A percentile compares a stretch with the other conserved stretches of the same genome.
phyloP scores from a whole-genome alignment of 2,329 filamentous ascomycete species.

The Ceratocystis colombiana region DNA sequence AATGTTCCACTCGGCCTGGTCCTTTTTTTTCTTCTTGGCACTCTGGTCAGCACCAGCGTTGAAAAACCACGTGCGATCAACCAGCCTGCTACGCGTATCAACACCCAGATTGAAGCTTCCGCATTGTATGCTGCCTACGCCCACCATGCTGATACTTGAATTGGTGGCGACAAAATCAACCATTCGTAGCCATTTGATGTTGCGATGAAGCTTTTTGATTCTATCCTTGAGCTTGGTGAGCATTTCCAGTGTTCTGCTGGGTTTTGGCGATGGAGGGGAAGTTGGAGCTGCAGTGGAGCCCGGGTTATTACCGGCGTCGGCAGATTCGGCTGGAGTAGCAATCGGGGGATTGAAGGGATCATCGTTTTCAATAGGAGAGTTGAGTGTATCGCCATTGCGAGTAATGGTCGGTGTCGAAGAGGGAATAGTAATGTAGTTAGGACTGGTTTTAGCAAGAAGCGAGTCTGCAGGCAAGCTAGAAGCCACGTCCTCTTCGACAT shows the following conservation, averaged over 20 bases:
- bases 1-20: slow-evolving; percentile 89
- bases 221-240: slow-evolving; percentile 71
- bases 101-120: slow-evolving; percentile 78
- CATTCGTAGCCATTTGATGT: slow-evolving; percentile 79
- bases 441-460: slow-evolving; percentile 8
- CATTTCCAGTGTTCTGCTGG: slow-evolving; percentile 69
- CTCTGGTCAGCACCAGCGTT: slow-evolving; percentile 45
- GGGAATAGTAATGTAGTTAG: neutral
- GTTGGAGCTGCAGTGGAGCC: slow-evolving; percentile 22
- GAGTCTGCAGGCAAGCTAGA: neutral
- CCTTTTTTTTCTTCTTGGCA: slow-evolving; percentile 39
- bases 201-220: slow-evolving; percentile 75
- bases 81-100: slow-evolving; percentile 82
- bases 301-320: slow-evolving; percentile 24
- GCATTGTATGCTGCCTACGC: slow-evolving; percentile 75
- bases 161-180: slow-evolving; percentile 81
- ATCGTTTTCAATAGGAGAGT: slow-evolving; percentile 24
- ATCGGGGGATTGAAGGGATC: slow-evolving; percentile 26
- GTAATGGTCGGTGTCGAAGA: slow-evolving; percentile 27
- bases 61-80: slow-evolving; percentile 82
- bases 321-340: slow-evolving; percentile 23
- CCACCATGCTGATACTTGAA: slow-evolving; percentile 63
- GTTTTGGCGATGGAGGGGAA: slow-evolving; percentile 32
- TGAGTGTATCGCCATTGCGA: slow-evolving; percentile 29
- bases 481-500: slow-evolving; percentile 16